phyloP scores from a whole-genome alignment of 305 asterid species.

The Nicotiana rustica region DNA sequence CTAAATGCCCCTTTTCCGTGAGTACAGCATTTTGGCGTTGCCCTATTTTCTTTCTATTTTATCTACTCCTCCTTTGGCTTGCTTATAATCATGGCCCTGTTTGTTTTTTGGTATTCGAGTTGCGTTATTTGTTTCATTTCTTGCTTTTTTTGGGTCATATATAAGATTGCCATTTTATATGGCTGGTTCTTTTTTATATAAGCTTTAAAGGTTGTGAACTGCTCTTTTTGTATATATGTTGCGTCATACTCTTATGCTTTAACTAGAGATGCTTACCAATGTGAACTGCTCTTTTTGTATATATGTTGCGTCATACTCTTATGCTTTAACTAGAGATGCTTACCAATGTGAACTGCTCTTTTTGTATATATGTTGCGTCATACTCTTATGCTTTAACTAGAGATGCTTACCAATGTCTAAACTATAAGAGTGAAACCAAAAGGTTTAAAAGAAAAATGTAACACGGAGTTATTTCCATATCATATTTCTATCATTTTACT shows the following conservation, averaged over 20 bases:
- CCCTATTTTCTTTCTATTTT: constrained; percentile 9
- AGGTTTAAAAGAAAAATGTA: not conserved
- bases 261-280: no score
- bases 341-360: not conserved
- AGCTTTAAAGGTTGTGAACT: not conserved
- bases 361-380: not conserved
- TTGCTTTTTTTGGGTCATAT: constrained; percentile 5
- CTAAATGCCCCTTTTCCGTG: constrained; percentile 58
- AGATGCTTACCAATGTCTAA: constrained; percentile 16
- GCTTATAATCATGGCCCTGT: not conserved
- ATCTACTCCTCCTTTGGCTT: constrained; percentile 5
- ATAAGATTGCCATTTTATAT: not conserved
- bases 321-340: no score
- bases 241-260: no score
- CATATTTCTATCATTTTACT: not conserved
- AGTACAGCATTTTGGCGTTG: constrained; percentile 40
- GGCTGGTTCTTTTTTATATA: not conserved
- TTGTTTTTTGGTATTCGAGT: not conserved
- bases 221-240: no score
- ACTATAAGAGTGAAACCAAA: not conserved
- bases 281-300: no score
- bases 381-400: not conserved
- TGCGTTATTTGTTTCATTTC: constrained; percentile 1
- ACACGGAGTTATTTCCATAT: not conserved
- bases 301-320: no score